Conservation (phyloP, 345 rosid species). For the Eutrema heterophyllum region DNA sequence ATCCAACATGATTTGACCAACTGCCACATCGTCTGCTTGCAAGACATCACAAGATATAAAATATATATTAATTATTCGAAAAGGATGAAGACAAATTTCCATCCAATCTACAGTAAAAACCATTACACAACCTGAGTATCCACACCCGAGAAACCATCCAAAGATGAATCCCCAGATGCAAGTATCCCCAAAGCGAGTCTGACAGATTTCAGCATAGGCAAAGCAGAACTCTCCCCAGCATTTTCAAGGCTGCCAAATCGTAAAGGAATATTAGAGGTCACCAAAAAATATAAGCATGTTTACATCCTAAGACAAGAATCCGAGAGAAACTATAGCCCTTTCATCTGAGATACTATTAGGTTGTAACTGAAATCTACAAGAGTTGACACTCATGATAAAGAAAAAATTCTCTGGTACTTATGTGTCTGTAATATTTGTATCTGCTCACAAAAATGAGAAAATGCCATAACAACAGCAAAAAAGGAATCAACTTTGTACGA, state of each 20-base stretch:
- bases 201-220: constrained; percentile 85
- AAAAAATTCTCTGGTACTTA: background rate
- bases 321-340: too few species aligned
- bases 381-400: background rate
- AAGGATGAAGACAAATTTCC: background rate
- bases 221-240: constrained; percentile 85
- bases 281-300: too few species aligned
- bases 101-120: background rate
- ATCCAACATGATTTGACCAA: constrained; percentile 88
- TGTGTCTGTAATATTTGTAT: background rate
- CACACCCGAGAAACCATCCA: constrained; percentile 49
- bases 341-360: too few species aligned
- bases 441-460: constrained; percentile 1
- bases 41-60: constrained; percentile 7
- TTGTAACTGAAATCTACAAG: background rate
- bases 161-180: constrained; percentile 45
- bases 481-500: background rate
- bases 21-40: constrained; percentile 76
- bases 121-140: constrained; percentile 58
- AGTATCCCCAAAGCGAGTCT: constrained; percentile 60
- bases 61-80: background rate
- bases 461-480: background rate
- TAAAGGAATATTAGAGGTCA: background rate
- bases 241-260: constrained; percentile 77
- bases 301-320: too few species aligned